These are phyloP conservation scores for Ogataea methylovora DNA, from an alignment of 805 yeast species.

Conservation along the genomic window DNA sequence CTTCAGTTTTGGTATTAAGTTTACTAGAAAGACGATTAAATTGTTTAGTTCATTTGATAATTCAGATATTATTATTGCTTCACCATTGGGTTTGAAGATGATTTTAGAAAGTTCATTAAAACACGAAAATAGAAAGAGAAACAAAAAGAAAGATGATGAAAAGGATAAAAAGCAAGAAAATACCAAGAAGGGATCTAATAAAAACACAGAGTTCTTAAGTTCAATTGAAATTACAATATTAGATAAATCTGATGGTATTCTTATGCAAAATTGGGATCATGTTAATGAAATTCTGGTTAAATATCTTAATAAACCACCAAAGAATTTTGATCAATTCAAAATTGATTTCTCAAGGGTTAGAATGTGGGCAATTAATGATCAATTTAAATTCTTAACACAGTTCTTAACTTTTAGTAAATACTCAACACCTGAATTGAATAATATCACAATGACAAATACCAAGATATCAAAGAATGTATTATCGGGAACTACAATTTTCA, in stretches of 20 bases:
- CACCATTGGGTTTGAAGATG: constrained; percentile 84
- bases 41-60: constrained; percentile 77
- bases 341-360: constrained; percentile 89
- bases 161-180: constrained; percentile 26
- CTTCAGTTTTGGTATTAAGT: constrained; percentile 84
- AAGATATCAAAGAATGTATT: constrained; percentile 42
- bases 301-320: constrained; percentile 70
- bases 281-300: constrained; percentile 56
- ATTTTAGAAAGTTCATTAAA: constrained; percentile 74
- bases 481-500: constrained; percentile 50
- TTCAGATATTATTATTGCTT: constrained; percentile 82
- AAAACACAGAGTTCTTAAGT: constrained; percentile 58
- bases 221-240: constrained; percentile 78
- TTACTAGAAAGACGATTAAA: constrained; percentile 81
- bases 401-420: constrained; percentile 69
- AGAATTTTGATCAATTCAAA: constrained; percentile 47
- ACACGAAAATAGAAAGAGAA: constrained; percentile 11
- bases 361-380: constrained; percentile 87
- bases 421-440: constrained; percentile 74
- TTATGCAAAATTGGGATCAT: constrained; percentile 93
- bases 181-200: constrained; percentile 36
- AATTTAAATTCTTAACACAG: constrained; percentile 68
- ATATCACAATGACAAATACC: constrained; percentile 37
- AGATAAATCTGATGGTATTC: constrained; percentile 80
- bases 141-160: constrained; percentile 12